phyloP scores from a whole-genome alignment of 345 rosid genomes.

The Dimocarpus longan region DNA sequence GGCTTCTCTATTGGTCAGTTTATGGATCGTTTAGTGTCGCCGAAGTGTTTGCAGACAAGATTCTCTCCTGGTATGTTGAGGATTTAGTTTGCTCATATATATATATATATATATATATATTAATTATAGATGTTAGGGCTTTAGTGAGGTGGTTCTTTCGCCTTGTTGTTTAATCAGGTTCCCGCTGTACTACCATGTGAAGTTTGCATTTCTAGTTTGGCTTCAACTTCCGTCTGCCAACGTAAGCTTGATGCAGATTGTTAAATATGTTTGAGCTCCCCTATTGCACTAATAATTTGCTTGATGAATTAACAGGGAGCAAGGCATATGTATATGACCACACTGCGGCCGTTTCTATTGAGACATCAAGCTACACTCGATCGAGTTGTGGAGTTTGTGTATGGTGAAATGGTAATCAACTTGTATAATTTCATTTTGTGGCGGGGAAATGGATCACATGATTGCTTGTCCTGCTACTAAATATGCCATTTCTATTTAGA shows the following conservation, averaged over 20 bases:
- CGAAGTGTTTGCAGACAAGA: conserved; percentile 76
- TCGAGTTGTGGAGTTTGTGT: conserved; percentile 32
- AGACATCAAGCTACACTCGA: conserved; percentile 57
- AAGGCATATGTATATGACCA: conserved; percentile 40
- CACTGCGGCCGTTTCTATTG: conserved; percentile 55
- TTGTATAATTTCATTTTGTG: not conserved
- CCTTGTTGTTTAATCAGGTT: conserved; percentile 40
- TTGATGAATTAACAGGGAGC: conserved; percentile 45
- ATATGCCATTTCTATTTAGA: not conserved
- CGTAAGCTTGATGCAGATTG: conserved; percentile 38
- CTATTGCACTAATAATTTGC: not conserved
- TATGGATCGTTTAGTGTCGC: conserved; percentile 85
- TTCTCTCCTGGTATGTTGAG: conserved; percentile 55
- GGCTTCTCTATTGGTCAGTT: conserved; percentile 98
- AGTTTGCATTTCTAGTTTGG: conserved; percentile 81
- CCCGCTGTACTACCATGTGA: conserved; percentile 58
- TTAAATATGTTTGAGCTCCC: not conserved
- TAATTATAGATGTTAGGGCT: no score
- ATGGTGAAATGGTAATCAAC: conserved; percentile 46
- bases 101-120: no score
- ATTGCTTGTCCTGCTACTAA: not conserved
- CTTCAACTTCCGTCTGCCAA: conserved; percentile 57
- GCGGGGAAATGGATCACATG: not conserved
- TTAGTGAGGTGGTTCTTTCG: conserved; percentile 12
- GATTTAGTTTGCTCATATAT: no score